Conservation (phyloP, 129 eudicot genomes). For the Helianthus tuberosus region DNA sequence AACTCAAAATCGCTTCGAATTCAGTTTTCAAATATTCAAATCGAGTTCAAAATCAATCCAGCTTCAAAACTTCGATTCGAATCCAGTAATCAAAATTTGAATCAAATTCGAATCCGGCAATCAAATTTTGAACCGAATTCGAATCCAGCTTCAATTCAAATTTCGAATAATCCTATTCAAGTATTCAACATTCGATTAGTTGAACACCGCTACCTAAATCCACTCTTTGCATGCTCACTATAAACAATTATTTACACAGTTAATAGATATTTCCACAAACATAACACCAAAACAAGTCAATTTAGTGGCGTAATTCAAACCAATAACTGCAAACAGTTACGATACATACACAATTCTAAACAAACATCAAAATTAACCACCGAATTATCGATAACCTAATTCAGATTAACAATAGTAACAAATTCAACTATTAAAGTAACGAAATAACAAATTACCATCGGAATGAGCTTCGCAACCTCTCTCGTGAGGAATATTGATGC, state of each 20-base stretch:
- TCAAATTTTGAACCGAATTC: no score
- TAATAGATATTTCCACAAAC: not conserved
- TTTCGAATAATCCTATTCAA: no score
- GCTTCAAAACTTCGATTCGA: no score
- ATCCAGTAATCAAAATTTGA: no score
- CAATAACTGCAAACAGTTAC: not conserved
- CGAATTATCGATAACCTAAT: not conserved
- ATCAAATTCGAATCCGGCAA: no score
- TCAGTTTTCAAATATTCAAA: no score
- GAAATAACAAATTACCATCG: constrained; percentile 57
- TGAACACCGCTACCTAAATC: not conserved
- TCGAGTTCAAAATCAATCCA: no score
- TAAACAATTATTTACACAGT: not conserved
- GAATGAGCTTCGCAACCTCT: constrained; percentile 99
- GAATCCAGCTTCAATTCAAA: no score
- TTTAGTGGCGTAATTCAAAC: not conserved
- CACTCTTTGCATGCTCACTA: constrained; percentile 12
- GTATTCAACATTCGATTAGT: no score
- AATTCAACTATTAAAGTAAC: not conserved
- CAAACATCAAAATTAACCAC: not conserved
- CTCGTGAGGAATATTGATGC: constrained; percentile 84
- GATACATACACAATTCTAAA: not conserved
- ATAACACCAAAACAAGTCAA: not conserved
- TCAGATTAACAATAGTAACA: no score
- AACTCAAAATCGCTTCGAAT: no score